Percentiles rank a stretch among this genome's conserved stretches.
phyloP scores from a whole-genome alignment of 2,329 filamentous ascomycete genomes.

The Xylaria sp. region DNA sequence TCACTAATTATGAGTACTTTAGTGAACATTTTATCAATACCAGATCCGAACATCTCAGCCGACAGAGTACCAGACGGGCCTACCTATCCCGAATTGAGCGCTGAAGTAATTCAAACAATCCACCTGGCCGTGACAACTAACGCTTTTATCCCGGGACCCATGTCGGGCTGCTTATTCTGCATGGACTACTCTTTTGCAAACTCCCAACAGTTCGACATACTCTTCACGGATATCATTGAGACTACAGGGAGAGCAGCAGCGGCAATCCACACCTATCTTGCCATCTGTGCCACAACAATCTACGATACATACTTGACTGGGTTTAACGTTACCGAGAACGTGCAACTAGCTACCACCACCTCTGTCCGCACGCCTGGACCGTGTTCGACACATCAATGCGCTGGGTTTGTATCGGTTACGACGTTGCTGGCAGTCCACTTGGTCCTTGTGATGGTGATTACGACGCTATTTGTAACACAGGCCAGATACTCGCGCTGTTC shows the following conservation, averaged over 20 bases:
- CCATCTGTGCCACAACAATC: not conserved
- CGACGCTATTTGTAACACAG: slow-evolving; percentile 3
- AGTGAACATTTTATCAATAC: not conserved
- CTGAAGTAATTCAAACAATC: not conserved
- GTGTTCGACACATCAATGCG: slow-evolving; percentile 9
- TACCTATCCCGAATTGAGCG: not conserved
- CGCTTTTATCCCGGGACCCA: not conserved
- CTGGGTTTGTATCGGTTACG: slow-evolving; percentile 15
- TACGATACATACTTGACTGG: not conserved
- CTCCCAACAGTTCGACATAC: not conserved
- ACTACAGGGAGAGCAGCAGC: slow-evolving; percentile 6
- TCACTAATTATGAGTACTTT: not conserved
- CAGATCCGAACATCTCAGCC: not conserved
- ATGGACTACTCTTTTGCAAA: not conserved
- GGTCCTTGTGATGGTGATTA: not conserved
- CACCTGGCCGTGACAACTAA: not conserved
- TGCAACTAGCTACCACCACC: not conserved
- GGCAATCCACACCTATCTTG: not conserved
- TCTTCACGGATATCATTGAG: slow-evolving; percentile 11
- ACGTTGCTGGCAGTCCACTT: slow-evolving; percentile 7
- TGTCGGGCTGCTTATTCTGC: slow-evolving; percentile 8
- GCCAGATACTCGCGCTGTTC: slow-evolving; percentile 18
- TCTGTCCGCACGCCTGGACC: slow-evolving; percentile 10
- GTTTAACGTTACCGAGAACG: not conserved
- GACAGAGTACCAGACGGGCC: not conserved